Base-by-base conservation (phyloP, 2,329 filamentous ascomycete genomes). In the Ophiostoma tasmaniense region DNA sequence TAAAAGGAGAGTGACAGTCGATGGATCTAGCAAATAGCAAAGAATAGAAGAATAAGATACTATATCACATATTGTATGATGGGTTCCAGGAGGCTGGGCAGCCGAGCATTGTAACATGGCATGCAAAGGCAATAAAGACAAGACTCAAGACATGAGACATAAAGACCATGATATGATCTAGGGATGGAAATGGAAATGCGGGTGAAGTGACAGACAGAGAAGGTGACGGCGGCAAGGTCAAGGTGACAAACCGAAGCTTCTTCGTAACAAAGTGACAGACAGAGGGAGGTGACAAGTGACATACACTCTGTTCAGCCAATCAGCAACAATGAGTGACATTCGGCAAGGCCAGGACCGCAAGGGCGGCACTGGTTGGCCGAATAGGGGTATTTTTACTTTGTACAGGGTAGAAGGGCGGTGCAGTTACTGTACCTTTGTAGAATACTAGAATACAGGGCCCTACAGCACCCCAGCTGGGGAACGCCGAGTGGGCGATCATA, bases 301-400 rank as follows among this genome's bases (percentile, higher is more conserved):
- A n/a, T n/a, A n/a, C n/a, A n/a, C n/a, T n/a, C n/a, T n/a, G n/a
- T n/a, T n/a, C n/a, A n/a, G 22, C 55, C 55, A 61, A 61, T 61
- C 55, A 61, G 7, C 55, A 13, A 17, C 25, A 30, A 61, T 17
- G 11, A 61, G 55, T 61, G 55, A 61, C 55, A 61, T 61, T 64
- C 61, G 28, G 55, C 13, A 20, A 61, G 55, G 55, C 55, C 25
- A 61, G 7, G 55, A 61, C 59, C 33, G 61, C 17, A 37, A 62
- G 30, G 61, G 61, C 61, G 61, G 30, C 61, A 33, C 59, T 33
- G 59, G 59, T 62, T 59, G 55, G 25, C 25, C 55, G 25, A 61
- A 61, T 30, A 61, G 55, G 55, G 55, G 55, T 61, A 20, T 5
- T 4, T 20, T 17, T 45, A 20, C 17, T 45, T 17, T 7, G 42